These are phyloP conservation scores for Luffa aegyptiaca DNA, from an alignment of 306 rosid species.

Conservation along the genomic window DNA sequence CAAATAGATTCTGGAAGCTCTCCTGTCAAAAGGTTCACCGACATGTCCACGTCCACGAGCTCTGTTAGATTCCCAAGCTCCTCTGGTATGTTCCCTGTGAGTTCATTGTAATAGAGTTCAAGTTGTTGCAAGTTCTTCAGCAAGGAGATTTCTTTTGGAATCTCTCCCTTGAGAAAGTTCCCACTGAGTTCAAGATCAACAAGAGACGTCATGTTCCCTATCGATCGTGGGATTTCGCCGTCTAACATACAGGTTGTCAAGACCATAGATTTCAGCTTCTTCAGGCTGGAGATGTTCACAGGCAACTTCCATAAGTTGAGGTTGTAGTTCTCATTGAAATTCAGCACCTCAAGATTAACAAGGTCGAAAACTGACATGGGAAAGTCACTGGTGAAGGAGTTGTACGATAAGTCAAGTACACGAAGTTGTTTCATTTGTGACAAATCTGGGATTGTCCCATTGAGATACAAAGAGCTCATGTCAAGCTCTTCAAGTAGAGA, in stretches of 20 bases:
- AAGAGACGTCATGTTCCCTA: conserved; percentile 73
- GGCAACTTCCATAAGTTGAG: conserved; percentile 69
- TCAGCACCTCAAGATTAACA: conserved; percentile 44
- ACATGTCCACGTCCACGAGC: conserved; percentile 72
- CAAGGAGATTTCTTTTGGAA: conserved; percentile 60
- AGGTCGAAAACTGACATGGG: conserved; percentile 76
- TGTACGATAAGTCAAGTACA: conserved; percentile 68
- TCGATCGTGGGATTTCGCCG: conserved; percentile 59
- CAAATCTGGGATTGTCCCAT: conserved; percentile 57
- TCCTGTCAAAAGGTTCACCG: conserved; percentile 70
- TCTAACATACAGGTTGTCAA: conserved; percentile 55
- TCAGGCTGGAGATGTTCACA: conserved; percentile 26
- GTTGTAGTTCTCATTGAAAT: conserved; percentile 58
- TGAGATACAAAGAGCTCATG: conserved; percentile 35
- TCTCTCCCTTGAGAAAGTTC: conserved; percentile 51
- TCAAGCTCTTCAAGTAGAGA: conserved; percentile 46
- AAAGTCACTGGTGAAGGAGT: conserved; percentile 44
- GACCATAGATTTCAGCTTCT: conserved; percentile 45
- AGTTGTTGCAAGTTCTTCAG: conserved; percentile 55
- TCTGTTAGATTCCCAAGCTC: conserved; percentile 73
- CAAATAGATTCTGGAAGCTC: conserved; percentile 59
- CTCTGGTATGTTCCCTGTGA: conserved; percentile 61
- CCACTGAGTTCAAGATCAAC: conserved; percentile 77
- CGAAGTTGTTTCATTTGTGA: conserved; percentile 48
- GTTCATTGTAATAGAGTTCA: conserved; percentile 81